Percentiles rank a stretch among this genome's conserved stretches.
These are phyloP conservation scores for Psilocybe tampanensis DNA, from an alignment of 768 basidiomycete species.

Conservation along the genomic window DNA sequence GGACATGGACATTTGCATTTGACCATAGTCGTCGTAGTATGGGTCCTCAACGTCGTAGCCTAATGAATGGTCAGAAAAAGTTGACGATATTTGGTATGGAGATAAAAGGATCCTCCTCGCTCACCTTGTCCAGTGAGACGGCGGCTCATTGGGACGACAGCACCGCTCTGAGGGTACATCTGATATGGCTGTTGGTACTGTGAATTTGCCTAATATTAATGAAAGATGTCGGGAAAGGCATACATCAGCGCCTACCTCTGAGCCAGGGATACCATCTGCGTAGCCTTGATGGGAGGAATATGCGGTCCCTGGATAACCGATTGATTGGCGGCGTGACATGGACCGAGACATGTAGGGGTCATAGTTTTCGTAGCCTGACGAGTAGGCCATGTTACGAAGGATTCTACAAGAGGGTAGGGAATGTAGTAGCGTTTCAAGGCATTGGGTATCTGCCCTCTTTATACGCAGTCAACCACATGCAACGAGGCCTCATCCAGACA, in stretches of 20 bases:
- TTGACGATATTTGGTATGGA: not conserved
- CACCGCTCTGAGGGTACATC: conserved; percentile 40
- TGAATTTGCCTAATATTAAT: not conserved
- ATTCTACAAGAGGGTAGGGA: conserved; percentile 1
- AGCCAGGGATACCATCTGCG: conserved; percentile 39
- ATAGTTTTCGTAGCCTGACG: conserved; percentile 24
- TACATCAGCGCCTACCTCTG: conserved; percentile 37
- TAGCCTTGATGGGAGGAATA: conserved; percentile 35
- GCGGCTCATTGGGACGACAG: conserved; percentile 39
- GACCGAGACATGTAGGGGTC: conserved; percentile 26
- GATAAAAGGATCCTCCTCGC: conserved; percentile 8
- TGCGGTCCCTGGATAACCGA: conserved; percentile 35
- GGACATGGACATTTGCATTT: conserved; percentile 38
- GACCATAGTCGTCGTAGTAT: conserved; percentile 52
- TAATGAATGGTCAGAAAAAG: conserved; percentile 16
- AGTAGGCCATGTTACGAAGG: conserved; percentile 23
- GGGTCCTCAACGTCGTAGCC: conserved; percentile 59
- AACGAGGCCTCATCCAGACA: conserved; percentile 17
- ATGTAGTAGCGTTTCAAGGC: conserved; percentile 2
- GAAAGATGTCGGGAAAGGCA: not conserved
- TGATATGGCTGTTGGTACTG: conserved; percentile 52
- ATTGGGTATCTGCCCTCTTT: conserved; percentile 11
- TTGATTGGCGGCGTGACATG: conserved; percentile 38
- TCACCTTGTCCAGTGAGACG: conserved; percentile 45
- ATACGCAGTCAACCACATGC: conserved; percentile 18